A percentile compares a stretch with the other conserved stretches of the same genome.
phyloP scores from a whole-genome alignment of 495 filamentous ascomycete genomes.

The Talaromyces adpressus region DNA sequence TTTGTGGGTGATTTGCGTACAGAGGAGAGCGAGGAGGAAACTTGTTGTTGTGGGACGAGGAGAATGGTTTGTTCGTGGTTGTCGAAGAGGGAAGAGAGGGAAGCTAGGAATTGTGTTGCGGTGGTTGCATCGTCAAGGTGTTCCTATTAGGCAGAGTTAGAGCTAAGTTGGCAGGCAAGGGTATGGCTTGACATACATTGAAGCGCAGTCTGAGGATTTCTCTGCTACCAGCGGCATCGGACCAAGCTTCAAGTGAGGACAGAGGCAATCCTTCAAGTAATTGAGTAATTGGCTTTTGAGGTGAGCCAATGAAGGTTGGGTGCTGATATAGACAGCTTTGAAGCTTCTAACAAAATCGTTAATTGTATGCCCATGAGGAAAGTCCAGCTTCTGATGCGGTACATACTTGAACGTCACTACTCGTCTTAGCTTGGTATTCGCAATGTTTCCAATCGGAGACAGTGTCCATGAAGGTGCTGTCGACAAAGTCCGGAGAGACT shows the following conservation, averaged over 20 bases:
- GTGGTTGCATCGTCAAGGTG: not conserved
- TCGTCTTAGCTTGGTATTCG: not conserved
- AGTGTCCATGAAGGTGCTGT: not conserved
- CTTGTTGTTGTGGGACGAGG: constrained; percentile 1
- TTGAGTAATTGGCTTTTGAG: not conserved
- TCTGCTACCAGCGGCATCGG: not conserved
- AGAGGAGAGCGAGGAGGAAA: not conserved
- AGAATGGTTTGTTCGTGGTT: not conserved
- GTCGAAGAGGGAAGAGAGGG: not conserved
- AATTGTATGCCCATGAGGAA: not conserved
- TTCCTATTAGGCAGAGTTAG: not conserved
- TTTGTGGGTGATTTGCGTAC: not conserved
- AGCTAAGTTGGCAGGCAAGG: not conserved
- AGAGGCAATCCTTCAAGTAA: not conserved
- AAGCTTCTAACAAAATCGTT: not conserved
- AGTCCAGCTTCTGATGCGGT: not conserved
- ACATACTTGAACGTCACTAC: not conserved
- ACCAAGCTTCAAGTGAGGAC: constrained; percentile 1
- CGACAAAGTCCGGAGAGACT: constrained; percentile 4
- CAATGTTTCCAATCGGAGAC: not conserved
- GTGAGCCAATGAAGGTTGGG: not conserved
- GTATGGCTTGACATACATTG: not conserved
- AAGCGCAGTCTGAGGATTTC: constrained; percentile 1
- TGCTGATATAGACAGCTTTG: constrained; percentile 3
- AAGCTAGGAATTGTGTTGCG: not conserved